A percentile compares a stretch with the other conserved stretches of the same genome.
phyloP scores from a whole-genome alignment of 371 early-diverging fungal genomes.

The Sporodiniella umbellata region DNA sequence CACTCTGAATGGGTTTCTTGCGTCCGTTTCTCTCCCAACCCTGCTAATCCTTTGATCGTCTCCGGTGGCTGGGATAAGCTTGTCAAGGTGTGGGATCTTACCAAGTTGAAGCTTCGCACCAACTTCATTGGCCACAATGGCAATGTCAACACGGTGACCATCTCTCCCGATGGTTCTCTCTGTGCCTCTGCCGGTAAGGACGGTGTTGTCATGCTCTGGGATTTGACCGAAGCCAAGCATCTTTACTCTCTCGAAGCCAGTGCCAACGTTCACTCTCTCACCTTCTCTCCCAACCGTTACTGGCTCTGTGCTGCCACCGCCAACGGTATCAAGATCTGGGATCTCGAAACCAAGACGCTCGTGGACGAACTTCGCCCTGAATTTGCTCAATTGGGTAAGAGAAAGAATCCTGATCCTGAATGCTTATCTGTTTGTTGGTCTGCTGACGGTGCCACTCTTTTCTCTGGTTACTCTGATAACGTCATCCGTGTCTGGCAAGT shows the following conservation, averaged over 20 bases:
- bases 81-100: constrained; percentile 98
- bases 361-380: constrained; percentile 92
- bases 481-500: constrained; percentile 90
- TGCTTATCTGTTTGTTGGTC: constrained; percentile 96
- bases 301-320: constrained; percentile 98
- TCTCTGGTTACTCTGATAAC: constrained; percentile 96
- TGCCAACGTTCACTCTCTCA: constrained; percentile 88
- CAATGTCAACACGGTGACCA: constrained; percentile 93
- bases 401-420: constrained; percentile 67
- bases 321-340: constrained; percentile 96
- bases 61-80: constrained; percentile 98
- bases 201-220: constrained; percentile 97
- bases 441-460: constrained; percentile 93
- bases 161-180: constrained; percentile 98
- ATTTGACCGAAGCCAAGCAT: constrained; percentile 98
- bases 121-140: constrained; percentile 97
- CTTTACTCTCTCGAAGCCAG: constrained; percentile 95
- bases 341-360: constrained; percentile 91
- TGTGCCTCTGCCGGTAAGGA: constrained; percentile 99
- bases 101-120: constrained; percentile 93
- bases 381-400: constrained; percentile 68
- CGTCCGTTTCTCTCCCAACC: constrained; percentile 97
- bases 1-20: constrained; percentile 97
- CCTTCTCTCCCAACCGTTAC: constrained; percentile 98
- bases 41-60: constrained; percentile 90